Base-by-base conservation (phyloP, 2,329 filamentous ascomycete species). In the Xylaria sp. region DNA sequence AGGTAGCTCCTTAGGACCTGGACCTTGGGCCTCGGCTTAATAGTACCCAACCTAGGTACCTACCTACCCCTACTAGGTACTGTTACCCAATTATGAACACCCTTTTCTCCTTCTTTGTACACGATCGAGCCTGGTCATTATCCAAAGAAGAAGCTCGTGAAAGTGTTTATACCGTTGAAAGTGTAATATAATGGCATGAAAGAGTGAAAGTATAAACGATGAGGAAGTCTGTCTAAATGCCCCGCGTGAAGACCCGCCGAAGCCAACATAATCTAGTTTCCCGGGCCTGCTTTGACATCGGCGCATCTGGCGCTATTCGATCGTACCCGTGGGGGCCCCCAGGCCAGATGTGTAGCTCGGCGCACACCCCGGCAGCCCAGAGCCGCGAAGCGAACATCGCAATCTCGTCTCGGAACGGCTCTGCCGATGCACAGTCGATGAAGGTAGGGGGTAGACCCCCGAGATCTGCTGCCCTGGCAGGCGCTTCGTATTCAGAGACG, bases 281-380 rank as follows among this genome's bases (percentile, higher is more conserved):
- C n/a, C 67, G 69, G 14, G 72, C 71, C 49, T 73, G 62, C 46
- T 70, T 69, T 7, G 72, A 71, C 53, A 74, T 72, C 38, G 71
- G 68, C 19, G 72, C 71, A 15, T 60, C 66, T 15, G 72, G 72
- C 33, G 67, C 68, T 57, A 73, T 70, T 42, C 71, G 69, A 52
- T 76, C 74, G 28, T 75, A 76, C 19, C 72, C 73, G 58, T 76
- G 74, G 28, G 70, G 73, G 2, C 70, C 70, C 21, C 74, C 75
- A 9, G 72, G 70, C 73, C 74, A 76, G 50, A 77, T 71, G 63
- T 77, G 76, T 50, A 78, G 65, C 53, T 78, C 75, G 38, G 71
- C 70, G 43, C 70, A 67, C 4, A 75, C 72, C 6, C 76, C 75
- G 5, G 57, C 65, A n/a, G 70, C 70, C 72, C 72, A 75, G n/a